Base-by-base conservation (phyloP, 345 rosid species). In the Sapria himalayana region DNA sequence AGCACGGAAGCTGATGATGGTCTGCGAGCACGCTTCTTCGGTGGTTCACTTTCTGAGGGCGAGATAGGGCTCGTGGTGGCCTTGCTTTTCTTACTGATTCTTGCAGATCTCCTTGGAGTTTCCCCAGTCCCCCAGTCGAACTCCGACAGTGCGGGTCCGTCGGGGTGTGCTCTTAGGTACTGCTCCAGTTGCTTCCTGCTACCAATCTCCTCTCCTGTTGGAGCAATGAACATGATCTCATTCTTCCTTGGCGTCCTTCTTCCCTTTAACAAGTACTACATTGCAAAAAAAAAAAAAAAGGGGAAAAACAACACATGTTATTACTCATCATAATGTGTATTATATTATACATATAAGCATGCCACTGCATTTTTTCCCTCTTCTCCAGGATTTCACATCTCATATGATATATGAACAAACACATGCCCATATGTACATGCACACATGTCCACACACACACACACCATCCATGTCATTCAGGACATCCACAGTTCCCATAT, bases 51-150 rank as follows among this genome's bases (percentile, higher is more conserved):
- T 22, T 67, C 85, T n/a, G 81, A 73, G 2, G 80, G 57, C 6
- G 91, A 85, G 19, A 74, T 53, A 11, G 81, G 74, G 2, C 77
- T 60, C 6, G 91, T 85, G 19, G 76, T 53, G 16, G 85, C 65
- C 62, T 78, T 81, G 19, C 50, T 55, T 68, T 74, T 81, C 51
- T 59, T 81, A 39, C 77, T 67, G 62, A 81, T 70, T 52, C 91
- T 77, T 33, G 94, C 68, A 10, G 91, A 78, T 59, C 94, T 67
- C 67, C 91, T 74, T 13, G 85, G 91, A 17, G 75, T 68, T 62
- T 74, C 91, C 46, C 85, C 79, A 14, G 77, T 72, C 7, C 73
- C 71, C 94, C 94, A 81, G 39, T 81, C 91, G 50, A 81, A 78
- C 52, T 72, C 79, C 0, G 75, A 5, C 25, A 66, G 40, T 1